These are phyloP conservation scores for Lablab purpureus DNA, from an alignment of 306 rosid genomes.

Conservation along the genomic window DNA sequence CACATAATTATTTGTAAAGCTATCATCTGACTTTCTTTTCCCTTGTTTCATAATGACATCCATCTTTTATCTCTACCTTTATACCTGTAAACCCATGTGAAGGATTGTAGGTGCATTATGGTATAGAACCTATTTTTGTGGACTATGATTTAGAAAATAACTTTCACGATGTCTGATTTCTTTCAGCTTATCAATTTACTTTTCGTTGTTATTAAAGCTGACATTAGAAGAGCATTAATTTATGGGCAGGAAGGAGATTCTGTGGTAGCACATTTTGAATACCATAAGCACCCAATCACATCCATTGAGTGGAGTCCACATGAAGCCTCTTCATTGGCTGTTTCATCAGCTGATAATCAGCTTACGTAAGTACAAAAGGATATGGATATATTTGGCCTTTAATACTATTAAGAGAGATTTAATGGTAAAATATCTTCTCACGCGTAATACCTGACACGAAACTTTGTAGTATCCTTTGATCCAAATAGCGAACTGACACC, in stretches of 20 bases:
- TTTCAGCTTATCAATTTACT: conserved; percentile 13
- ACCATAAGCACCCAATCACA: conserved; percentile 88
- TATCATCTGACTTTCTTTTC: background rate
- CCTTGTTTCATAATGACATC: conserved; percentile 1
- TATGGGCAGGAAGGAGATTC: conserved; percentile 76
- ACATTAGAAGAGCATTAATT: conserved; percentile 34
- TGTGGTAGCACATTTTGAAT: conserved; percentile 87
- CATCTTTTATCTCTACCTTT: background rate
- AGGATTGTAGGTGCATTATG: conserved; percentile 24
- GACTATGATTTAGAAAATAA: conserved; percentile 12
- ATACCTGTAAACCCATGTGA: conserved; percentile 14
- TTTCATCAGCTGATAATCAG: conserved; percentile 90
- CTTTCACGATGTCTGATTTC: conserved; percentile 19
- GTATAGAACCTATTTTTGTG: conserved; percentile 22
- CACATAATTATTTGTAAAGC: conserved; percentile 7
- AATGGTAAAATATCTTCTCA: background rate
- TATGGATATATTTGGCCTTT: background rate
- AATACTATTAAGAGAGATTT: conserved; percentile 8
- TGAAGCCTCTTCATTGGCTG: conserved; percentile 91
- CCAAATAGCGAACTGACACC: background rate
- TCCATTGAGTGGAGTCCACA: conserved; percentile 98
- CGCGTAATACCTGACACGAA: background rate
- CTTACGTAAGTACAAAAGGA: conserved; percentile 72
- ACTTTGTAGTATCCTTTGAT: background rate
- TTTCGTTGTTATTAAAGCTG: conserved; percentile 26